A percentile compares a stretch with the other conserved stretches of the same genome.
Evolutionary conservation across 495 filamentous ascomycete species (phyloP).

Genomic region (Podospora tetraspora): DNA sequence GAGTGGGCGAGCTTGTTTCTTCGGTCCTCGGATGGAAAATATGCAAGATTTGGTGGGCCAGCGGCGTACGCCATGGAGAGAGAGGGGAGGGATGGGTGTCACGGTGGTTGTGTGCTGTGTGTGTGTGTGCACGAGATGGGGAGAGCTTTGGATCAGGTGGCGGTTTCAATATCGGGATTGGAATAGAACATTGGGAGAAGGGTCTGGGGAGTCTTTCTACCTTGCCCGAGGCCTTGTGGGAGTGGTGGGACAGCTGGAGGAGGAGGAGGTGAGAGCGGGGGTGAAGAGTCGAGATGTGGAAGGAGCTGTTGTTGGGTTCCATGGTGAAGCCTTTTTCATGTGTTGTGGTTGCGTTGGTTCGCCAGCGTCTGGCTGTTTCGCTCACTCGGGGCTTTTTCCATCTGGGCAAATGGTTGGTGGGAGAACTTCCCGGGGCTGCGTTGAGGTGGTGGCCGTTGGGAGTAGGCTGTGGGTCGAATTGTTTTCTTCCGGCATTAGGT

Average conservation of each 20-base stretch:
- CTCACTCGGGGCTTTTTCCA: background rate
- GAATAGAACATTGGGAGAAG: background rate
- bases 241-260: background rate
- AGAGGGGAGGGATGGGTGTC: no score
- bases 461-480: background rate
- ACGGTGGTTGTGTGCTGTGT: no score
- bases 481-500: background rate
- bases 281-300: background rate
- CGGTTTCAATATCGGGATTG: background rate
- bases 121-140: no score
- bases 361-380: no score
- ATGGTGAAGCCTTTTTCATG: background rate
- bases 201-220: background rate
- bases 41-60: background rate
- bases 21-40: background rate
- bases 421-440: background rate
- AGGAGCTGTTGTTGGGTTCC: background rate
- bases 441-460: background rate
- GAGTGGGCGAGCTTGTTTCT: background rate
- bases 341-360: no score
- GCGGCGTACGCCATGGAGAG: background rate
- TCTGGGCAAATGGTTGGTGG: background rate
- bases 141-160: background rate
- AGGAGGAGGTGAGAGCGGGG: background rate
- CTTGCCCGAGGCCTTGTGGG: background rate